These are phyloP conservation scores for Dendrobium officinale DNA, from an alignment of 106 monocot genomes.

Conservation along the genomic window DNA sequence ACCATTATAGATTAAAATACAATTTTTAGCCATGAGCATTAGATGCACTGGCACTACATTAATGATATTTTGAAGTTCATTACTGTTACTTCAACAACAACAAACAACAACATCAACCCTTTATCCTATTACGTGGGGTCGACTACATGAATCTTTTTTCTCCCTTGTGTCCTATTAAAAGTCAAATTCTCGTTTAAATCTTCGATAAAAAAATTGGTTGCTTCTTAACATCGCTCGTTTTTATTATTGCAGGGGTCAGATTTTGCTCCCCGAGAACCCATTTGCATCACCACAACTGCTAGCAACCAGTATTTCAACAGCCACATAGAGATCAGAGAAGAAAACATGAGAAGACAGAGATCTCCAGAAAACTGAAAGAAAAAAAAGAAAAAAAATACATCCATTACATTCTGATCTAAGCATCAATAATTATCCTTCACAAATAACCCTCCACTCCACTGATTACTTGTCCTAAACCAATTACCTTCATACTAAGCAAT, in stretches of 20 bases:
- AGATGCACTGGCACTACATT: neutral
- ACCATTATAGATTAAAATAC: too few species aligned
- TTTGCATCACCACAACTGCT: conserved; percentile 23
- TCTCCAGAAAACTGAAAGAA: neutral
- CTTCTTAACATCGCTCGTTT: neutral
- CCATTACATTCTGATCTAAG: neutral
- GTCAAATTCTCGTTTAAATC: too few species aligned
- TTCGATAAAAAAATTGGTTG: neutral
- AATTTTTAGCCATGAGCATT: too few species aligned
- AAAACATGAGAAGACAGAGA: neutral
- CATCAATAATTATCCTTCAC: too few species aligned
- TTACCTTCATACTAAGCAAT: neutral
- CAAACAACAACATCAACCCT: too few species aligned
- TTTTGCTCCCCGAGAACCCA: conserved; percentile 56
- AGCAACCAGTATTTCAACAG: conserved; percentile 27
- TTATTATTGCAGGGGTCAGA: conserved; percentile 20
- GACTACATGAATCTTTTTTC: too few species aligned
- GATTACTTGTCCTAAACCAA: neutral
- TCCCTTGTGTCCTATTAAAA: too few species aligned
- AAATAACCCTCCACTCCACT: neutral
- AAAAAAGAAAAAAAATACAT: neutral
- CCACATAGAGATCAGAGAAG: conserved; percentile 16
- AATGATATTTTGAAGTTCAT: too few species aligned
- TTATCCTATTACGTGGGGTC: too few species aligned
- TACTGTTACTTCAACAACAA: too few species aligned